phyloP scores from a whole-genome alignment of 257 asterid genomes.

The Ocimum tenuiflorum region DNA sequence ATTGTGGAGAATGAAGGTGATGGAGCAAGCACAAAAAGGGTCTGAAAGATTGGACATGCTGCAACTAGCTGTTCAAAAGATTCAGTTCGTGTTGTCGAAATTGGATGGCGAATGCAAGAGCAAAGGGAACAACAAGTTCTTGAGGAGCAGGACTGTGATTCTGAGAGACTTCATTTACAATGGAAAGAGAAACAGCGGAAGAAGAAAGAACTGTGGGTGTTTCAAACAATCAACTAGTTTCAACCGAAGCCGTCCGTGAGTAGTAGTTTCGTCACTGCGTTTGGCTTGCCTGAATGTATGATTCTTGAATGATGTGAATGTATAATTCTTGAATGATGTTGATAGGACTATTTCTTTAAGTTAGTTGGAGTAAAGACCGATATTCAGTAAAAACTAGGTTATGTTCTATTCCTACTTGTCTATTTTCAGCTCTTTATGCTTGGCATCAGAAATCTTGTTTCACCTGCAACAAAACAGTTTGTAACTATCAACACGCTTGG shows the following conservation, averaged over 20 bases:
- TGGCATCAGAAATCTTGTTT: not conserved
- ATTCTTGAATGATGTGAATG: constrained; percentile 17
- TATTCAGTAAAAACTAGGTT: constrained; percentile 24
- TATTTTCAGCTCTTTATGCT: not conserved
- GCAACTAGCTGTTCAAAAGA: constrained; percentile 67
- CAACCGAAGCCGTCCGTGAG: constrained; percentile 23
- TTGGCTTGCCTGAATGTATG: constrained; percentile 5
- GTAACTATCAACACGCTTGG: too few species aligned
- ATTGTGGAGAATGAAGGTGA: constrained; percentile 39
- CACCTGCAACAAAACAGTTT: too few species aligned
- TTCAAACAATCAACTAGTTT: constrained; percentile 48
- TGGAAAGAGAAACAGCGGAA: constrained; percentile 51
- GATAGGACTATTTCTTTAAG: constrained; percentile 12
- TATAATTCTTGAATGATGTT: constrained; percentile 20
- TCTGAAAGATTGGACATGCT: constrained; percentile 55
- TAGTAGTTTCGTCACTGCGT: constrained; percentile 16
- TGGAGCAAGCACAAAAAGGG: constrained; percentile 70
- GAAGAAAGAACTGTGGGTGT: constrained; percentile 70
- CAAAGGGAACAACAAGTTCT: constrained; percentile 46
- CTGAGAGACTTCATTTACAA: constrained; percentile 65
- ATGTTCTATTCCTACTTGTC: constrained; percentile 20
- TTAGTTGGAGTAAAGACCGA: constrained; percentile 30
- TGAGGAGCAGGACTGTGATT: constrained; percentile 41
- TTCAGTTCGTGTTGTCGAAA: constrained; percentile 50
- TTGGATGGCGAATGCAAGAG: constrained; percentile 58